Evolutionary conservation across 495 filamentous ascomycete genomes (phyloP).

Genomic region (Geopyxis carbonaria): DNA sequence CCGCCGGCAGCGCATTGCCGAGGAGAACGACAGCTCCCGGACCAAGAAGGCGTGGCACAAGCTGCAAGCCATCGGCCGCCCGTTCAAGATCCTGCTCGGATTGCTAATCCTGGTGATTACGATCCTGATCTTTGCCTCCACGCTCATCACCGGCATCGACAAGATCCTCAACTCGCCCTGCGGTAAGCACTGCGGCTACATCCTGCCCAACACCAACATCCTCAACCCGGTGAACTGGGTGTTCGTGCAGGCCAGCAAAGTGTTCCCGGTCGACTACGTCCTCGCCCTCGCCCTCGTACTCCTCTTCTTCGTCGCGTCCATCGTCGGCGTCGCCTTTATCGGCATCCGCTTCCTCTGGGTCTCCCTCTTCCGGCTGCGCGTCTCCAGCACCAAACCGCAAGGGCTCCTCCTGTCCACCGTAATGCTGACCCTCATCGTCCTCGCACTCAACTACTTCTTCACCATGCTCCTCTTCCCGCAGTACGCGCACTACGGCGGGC

Average conservation of each 20-base stretch:
- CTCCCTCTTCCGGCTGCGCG: constrained; percentile 72
- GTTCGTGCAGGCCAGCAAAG: constrained; percentile 60
- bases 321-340: constrained; percentile 67
- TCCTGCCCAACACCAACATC: constrained; percentile 76
- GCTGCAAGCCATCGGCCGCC: constrained; percentile 55
- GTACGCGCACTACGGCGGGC: constrained; percentile 84
- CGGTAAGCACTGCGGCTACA: constrained; percentile 79
- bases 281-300: constrained; percentile 69
- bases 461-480: constrained; percentile 86
- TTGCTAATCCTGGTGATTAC: constrained; percentile 54
- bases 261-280: constrained; percentile 84
- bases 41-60: constrained; percentile 59
- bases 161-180: constrained; percentile 90
- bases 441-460: constrained; percentile 81
- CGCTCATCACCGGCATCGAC: constrained; percentile 91
- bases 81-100: constrained; percentile 72
- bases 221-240: constrained; percentile 93
- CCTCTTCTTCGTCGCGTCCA: constrained; percentile 68
- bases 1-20: constrained; percentile 70
- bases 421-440: constrained; percentile 68
- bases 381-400: constrained; percentile 76
- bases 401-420: constrained; percentile 82
- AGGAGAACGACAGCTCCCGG: constrained; percentile 48
- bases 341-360: constrained; percentile 96
- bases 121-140: constrained; percentile 65